phyloP scores from a whole-genome alignment of 192 early-diverging fungal genomes.

The Piromyces sp. region DNA sequence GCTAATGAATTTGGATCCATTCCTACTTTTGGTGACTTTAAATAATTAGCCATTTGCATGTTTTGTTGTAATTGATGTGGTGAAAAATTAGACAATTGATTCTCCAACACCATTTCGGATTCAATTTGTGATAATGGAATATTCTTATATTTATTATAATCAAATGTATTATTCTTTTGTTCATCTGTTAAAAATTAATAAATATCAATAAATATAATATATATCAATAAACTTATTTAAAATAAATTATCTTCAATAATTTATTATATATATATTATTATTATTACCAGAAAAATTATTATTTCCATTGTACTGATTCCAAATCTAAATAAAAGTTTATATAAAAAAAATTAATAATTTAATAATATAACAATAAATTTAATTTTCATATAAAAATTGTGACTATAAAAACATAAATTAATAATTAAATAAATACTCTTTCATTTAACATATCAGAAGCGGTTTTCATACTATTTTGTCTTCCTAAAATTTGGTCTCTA shows the following conservation, averaged over 20 bases:
- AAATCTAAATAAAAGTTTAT: too few species aligned
- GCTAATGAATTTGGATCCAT: background rate
- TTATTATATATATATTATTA: too few species aligned
- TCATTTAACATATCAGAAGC: background rate
- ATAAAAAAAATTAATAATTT: too few species aligned
- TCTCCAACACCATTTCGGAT: background rate
- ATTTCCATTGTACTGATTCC: background rate
- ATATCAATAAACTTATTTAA: too few species aligned
- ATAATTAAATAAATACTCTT: too few species aligned
- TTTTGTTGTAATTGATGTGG: background rate
- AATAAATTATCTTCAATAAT: too few species aligned
- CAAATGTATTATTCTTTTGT: background rate
- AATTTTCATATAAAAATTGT: too few species aligned
- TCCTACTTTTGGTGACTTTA: background rate
- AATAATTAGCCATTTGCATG: background rate
- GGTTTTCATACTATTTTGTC: background rate
- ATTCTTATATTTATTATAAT: background rate
- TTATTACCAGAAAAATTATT: background rate
- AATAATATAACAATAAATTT: too few species aligned
- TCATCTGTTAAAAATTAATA: background rate
- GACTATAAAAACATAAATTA: too few species aligned
- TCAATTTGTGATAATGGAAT: background rate
- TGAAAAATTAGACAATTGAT: background rate
- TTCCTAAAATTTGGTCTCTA: background rate
- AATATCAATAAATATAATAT: too few species aligned